Base-by-base conservation (phyloP, 2,329 filamentous ascomycete genomes). In the Huntiella bhutanensis region DNA sequence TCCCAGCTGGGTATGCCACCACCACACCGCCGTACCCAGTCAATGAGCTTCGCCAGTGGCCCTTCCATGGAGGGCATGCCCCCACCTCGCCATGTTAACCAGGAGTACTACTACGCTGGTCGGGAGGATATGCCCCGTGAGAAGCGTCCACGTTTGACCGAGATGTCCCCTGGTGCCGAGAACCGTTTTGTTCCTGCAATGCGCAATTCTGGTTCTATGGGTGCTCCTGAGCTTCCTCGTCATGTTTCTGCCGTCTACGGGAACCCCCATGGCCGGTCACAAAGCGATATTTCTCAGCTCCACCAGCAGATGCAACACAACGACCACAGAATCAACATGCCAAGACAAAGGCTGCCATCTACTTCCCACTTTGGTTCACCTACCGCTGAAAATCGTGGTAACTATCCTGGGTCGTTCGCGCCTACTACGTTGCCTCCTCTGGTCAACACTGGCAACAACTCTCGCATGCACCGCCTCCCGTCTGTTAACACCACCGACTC, bases 21-120 rank as follows among this genome's bases (percentile, higher is more conserved):
- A 4, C 48, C 48, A n/a, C 48, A 42, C 36, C 45, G 48, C 32
- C 59, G 60, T 33, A 58, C 61, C 2, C 59, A 60, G 50, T 63
- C 61, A 1, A 58, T 60, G 49, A 58, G 57, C 15, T 54, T 58
- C 11, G 48, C 47, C 33, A 51, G 41, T 45, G 41, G 32, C 19
- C 36, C 41, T 42, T 12, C 43, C 19, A 46, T 33, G 43, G 43
- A 47, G 16, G 45, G 45, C 8, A 45, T 50, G 45, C 48, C 48
- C n/a, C 45, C 48, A 35, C 37, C 41, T 13, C 48, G 45, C 11
- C 17, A 38, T 10, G 39, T 39, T n/a, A 15, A 36, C 10, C 35
- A 35, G 13, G 48, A 50, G 17, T 45, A 46, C 41, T 46, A 50
- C 42, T 45, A 47, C 10, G 28, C 33, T 17, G 36, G 43, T 7